Evolutionary conservation across 2,329 filamentous ascomycete genomes (phyloP), one percentile per base, ranked within the genome.

Genomic region (Podosphaera aphanis): DNA sequence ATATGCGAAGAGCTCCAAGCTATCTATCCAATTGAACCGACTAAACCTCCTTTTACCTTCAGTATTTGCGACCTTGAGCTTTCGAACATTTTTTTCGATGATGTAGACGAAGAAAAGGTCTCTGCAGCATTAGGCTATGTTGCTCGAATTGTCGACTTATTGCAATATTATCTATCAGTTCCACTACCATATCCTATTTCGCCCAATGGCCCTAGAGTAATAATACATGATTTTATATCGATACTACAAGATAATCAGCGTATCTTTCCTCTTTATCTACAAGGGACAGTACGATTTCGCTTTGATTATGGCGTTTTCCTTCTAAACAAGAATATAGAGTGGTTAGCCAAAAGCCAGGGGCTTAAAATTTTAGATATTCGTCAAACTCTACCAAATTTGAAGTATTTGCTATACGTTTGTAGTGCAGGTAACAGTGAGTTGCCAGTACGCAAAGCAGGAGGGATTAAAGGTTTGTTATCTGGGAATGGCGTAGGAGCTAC

Each of bases 271-370:
- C 69, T 98, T 0, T 86, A 86, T 61, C 62, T 81, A 64, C n/a
- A 70, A 51, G 70, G 72, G 57, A 71, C 73, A 2, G 74, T 84
- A 0, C 75, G 85, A 40, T 95, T 88, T 64, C 77, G 88, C 2
- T 95, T 95, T 61, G 88, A 95, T 55, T 98, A 95, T 60, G 90
- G 70, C 10, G 90, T 93, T 58, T 98, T 95, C 56, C 66, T 95
- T n/a, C 70, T 98, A 13, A 95, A 95, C 64, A 94, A 95, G 62
- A 68, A 95, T 57, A 86, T 98, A 47, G 86, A 95, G 54, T 63
- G 68, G 0, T 64, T 79, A 2, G 77, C 74, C 49, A 63, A 66
- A 2, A 66, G 69, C 1, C 77, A 85, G 52, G 79, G 79, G 0
- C 65, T 94, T 11, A 77, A 79, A 41, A 77, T 93, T 1, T 71